Conservation (phyloP, 352 stramenopile species). For the Globisporangium spiculum region DNA sequence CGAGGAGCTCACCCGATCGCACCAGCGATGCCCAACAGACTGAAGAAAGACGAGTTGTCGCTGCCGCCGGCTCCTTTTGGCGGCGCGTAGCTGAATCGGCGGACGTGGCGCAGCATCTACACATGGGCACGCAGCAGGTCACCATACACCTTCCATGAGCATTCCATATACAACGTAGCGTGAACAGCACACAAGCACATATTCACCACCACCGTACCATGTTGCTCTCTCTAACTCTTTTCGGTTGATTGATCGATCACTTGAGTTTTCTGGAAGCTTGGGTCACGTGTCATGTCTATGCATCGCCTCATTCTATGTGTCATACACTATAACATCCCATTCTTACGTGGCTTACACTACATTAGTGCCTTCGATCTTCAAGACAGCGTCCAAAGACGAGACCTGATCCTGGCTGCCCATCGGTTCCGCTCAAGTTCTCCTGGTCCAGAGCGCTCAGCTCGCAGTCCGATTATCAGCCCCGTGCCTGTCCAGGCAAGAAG, state of each 20-base stretch:
- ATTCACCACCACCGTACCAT: background rate
- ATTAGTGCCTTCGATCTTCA: background rate
- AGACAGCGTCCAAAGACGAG: background rate
- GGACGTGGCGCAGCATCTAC: conserved; percentile 29
- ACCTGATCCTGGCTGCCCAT: background rate
- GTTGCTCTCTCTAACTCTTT: background rate
- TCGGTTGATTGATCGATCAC: background rate
- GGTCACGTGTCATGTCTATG: background rate
- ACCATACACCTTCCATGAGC: background rate
- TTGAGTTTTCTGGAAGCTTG: conserved; percentile 2
- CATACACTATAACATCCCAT: background rate
- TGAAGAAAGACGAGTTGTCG: conserved; percentile 84
- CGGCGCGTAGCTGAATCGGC: conserved; percentile 68
- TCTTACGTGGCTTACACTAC: background rate
- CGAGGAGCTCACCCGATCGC: conserved; percentile 46
- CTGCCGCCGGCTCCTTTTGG: conserved; percentile 51
- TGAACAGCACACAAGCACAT: background rate
- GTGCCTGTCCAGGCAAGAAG: background rate
- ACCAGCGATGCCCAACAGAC: conserved; percentile 57
- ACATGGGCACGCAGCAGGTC: background rate
- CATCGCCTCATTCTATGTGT: background rate
- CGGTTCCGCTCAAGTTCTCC: background rate
- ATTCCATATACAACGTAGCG: background rate
- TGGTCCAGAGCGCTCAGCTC: background rate
- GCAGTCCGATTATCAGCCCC: background rate